Percentiles rank a stretch among this genome's conserved stretches.
phyloP scores from a whole-genome alignment of 2,329 filamentous ascomycete genomes.

The Leptographium procerum region DNA sequence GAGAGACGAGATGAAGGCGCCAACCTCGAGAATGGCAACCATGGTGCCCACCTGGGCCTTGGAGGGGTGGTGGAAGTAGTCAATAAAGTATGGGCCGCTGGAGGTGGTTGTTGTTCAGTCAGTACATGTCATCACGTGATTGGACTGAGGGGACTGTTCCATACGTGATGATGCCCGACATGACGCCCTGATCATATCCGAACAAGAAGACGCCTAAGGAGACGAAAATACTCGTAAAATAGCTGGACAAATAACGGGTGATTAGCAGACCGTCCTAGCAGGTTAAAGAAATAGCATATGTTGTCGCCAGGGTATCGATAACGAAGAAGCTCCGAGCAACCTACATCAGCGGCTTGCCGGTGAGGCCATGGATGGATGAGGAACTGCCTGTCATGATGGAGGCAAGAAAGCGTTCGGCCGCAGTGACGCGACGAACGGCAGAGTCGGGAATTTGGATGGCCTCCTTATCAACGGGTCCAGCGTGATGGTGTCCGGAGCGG shows the following conservation, averaged over 20 bases:
- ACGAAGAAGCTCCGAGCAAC: too few relatives aligned
- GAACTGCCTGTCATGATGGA: slow-evolving; percentile 76
- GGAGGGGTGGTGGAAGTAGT: slow-evolving; percentile 85
- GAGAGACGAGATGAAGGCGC: slow-evolving; percentile 82
- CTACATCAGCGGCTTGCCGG: slow-evolving; percentile 93
- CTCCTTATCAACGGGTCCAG: slow-evolving; percentile 51
- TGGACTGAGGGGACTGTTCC: slow-evolving; percentile 16
- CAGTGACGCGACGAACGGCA: slow-evolving; percentile 48
- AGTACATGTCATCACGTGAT: background rate
- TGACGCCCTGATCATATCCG: slow-evolving; percentile 82
- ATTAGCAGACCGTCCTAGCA: slow-evolving; percentile 3
- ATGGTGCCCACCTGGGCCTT: slow-evolving; percentile 86
- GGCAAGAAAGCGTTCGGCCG: slow-evolving; percentile 60
- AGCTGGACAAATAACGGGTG: slow-evolving; percentile 39
- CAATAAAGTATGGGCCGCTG: slow-evolving; percentile 76
- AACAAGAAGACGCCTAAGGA: slow-evolving; percentile 81
- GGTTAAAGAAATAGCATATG: background rate
- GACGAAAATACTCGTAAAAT: slow-evolving; percentile 89
- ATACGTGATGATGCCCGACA: slow-evolving; percentile 64
- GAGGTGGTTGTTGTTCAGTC: background rate
- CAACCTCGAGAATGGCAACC: slow-evolving; percentile 92
- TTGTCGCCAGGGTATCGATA: too few relatives aligned
- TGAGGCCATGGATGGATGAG: slow-evolving; percentile 75
- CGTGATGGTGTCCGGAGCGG: slow-evolving; percentile 20
- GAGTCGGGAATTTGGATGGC: slow-evolving; percentile 73